These are phyloP conservation scores for Lecanosticta acicola DNA, from an alignment of 2,329 filamentous ascomycete species.

Conservation along the genomic window DNA sequence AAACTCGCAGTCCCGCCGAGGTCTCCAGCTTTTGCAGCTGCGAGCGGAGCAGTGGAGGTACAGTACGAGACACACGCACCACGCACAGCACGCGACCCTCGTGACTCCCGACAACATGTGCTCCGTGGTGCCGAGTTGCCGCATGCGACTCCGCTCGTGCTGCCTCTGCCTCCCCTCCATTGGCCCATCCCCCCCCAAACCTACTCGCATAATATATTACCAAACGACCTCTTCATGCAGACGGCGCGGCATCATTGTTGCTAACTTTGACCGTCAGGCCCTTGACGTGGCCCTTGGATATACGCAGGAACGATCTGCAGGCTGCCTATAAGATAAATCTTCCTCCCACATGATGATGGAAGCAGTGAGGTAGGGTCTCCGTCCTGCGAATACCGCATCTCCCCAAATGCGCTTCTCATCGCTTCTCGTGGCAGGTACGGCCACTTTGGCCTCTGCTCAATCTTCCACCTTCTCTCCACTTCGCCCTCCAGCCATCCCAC, in stretches of 20 bases:
- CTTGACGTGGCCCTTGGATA: background rate
- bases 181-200: background rate
- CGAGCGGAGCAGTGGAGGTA: no score
- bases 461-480: constrained; percentile 57
- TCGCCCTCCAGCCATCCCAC: constrained; percentile 62
- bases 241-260: background rate
- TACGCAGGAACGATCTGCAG: background rate
- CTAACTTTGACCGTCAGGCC: background rate
- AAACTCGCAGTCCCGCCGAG: no score
- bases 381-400: no score
- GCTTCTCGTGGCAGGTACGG: constrained; percentile 12
- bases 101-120: background rate
- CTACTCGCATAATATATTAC: no score
- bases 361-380: no score
- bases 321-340: background rate
- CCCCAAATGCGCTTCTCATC: constrained; percentile 11
- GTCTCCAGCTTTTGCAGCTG: no score
- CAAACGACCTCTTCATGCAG: background rate
- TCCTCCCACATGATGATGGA: background rate
- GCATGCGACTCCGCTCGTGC: background rate
- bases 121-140: background rate
- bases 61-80: no score
- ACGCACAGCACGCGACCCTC: background rate
- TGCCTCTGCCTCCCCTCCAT: background rate
- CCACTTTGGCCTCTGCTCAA: constrained; percentile 16